phyloP scores from a whole-genome alignment of 768 basidiomycete genomes.

The Chalciporus chontae region DNA sequence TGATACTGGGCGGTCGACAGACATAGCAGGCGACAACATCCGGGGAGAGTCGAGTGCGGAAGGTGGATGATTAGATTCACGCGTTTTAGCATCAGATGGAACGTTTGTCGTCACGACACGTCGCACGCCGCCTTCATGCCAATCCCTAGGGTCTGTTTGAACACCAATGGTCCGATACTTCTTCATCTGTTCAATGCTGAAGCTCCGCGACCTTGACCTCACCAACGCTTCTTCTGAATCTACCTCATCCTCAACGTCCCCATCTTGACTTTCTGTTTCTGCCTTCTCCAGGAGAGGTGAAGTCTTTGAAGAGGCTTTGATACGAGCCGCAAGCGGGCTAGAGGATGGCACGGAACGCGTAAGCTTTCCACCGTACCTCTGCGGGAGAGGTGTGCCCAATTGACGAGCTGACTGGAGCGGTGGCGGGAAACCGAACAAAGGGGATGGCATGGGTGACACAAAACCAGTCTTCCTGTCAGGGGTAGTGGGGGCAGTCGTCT shows the following conservation, averaged over 20 bases:
- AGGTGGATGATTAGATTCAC: not conserved
- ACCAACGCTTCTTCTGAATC: constrained; percentile 46
- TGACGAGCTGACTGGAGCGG: constrained; percentile 71
- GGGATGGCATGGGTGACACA: constrained; percentile 32
- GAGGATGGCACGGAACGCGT: constrained; percentile 46
- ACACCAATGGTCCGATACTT: constrained; percentile 65
- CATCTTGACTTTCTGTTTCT: constrained; percentile 76
- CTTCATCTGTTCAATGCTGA: constrained; percentile 22
- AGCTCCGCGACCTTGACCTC: constrained; percentile 36
- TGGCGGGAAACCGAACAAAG: constrained; percentile 46
- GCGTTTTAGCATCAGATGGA: constrained; percentile 1
- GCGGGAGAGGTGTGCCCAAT: constrained; percentile 82
- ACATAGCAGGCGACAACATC: constrained; percentile 17
- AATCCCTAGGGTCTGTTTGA: constrained; percentile 61
- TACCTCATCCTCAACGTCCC: constrained; percentile 75
- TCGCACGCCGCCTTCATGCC: constrained; percentile 58
- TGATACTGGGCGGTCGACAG: constrained; percentile 6
- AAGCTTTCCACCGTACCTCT: constrained; percentile 64
- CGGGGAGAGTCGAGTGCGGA: constrained; percentile 14
- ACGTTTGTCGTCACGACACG: not conserved
- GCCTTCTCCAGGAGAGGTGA: constrained; percentile 34
- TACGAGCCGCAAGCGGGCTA: constrained; percentile 44
- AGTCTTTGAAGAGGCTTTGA: constrained; percentile 42
- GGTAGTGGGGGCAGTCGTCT: constrained; percentile 33
- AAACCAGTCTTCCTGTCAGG: constrained; percentile 18